phyloP scores from a whole-genome alignment of 2,329 filamentous ascomycete genomes.

The Aureobasidium leucospermi region DNA sequence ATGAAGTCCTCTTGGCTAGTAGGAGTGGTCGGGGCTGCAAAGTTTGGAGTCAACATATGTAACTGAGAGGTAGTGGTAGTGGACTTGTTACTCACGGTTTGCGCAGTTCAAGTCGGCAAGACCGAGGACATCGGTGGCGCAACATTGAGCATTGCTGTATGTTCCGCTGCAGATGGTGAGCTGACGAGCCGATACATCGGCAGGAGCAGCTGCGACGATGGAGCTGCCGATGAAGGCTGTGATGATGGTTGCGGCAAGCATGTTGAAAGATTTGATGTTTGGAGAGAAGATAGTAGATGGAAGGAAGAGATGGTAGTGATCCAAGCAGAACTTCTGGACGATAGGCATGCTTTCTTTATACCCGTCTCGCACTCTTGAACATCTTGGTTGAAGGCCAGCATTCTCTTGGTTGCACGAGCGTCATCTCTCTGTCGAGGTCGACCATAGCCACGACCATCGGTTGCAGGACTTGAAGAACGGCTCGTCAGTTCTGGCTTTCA shows the following conservation, averaged over 20 bases:
- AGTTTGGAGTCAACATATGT: not conserved
- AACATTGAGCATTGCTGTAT: conserved; percentile 44
- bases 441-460: not conserved
- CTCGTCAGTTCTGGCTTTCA: not conserved
- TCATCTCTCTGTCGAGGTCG: not conserved
- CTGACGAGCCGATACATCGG: conserved; percentile 27
- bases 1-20: conserved; percentile 37
- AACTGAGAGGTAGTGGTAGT: no score
- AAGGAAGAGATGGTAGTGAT: not conserved
- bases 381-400: not conserved
- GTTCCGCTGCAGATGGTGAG: conserved; percentile 28
- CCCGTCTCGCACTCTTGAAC: not conserved
- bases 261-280: not conserved
- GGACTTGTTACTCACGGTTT: conserved; percentile 38
- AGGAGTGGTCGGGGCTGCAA: conserved; percentile 31
- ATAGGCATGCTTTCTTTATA: not conserved
- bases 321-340: not conserved
- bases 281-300: not conserved
- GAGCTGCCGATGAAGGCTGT: conserved; percentile 13
- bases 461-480: not conserved
- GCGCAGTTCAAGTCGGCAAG: conserved; percentile 52
- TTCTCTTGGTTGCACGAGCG: not conserved
- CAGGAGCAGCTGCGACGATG: conserved; percentile 23
- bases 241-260: conserved; percentile 15
- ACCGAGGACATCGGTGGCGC: conserved; percentile 54